Evolutionary conservation across 2,329 filamentous ascomycete genomes (phyloP).

Genomic region (Colletotrichum sp.): DNA sequence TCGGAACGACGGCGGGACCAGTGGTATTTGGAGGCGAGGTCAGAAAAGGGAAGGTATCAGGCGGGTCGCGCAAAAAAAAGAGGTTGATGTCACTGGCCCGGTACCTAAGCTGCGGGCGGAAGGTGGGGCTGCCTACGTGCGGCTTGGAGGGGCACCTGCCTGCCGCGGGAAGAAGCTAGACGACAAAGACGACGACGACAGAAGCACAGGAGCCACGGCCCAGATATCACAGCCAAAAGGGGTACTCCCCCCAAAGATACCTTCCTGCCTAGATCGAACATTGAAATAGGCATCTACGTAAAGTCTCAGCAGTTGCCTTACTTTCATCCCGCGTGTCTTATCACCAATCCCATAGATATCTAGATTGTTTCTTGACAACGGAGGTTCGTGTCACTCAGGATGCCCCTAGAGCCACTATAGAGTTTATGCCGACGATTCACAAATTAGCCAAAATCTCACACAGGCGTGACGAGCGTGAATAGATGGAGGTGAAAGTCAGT

Average conservation of each 20-base stretch:
- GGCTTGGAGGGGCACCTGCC: neutral
- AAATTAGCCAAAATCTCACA: neutral
- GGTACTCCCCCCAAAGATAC: neutral
- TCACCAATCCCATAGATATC: neutral
- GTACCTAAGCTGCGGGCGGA: neutral
- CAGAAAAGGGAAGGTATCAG: conserved; percentile 2
- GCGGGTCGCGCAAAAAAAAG: neutral
- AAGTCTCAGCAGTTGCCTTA: neutral
- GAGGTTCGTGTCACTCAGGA: neutral
- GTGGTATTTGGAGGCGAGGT: neutral
- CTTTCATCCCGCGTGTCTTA: neutral
- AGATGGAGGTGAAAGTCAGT: neutral
- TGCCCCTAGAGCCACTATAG: neutral
- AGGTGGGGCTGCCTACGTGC: conserved; percentile 7
- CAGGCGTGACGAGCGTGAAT: neutral
- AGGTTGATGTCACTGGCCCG: conserved; percentile 9
- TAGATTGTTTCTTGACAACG: neutral
- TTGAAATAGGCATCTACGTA: neutral
- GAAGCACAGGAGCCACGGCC: neutral
- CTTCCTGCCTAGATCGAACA: neutral
- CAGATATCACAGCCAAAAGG: neutral
- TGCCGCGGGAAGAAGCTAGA: neutral
- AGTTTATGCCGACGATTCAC: neutral
- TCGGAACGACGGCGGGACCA: neutral
- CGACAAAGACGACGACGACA: neutral